Base-by-base conservation (phyloP, 305 asterid species). In the Fraxinus velutina region DNA sequence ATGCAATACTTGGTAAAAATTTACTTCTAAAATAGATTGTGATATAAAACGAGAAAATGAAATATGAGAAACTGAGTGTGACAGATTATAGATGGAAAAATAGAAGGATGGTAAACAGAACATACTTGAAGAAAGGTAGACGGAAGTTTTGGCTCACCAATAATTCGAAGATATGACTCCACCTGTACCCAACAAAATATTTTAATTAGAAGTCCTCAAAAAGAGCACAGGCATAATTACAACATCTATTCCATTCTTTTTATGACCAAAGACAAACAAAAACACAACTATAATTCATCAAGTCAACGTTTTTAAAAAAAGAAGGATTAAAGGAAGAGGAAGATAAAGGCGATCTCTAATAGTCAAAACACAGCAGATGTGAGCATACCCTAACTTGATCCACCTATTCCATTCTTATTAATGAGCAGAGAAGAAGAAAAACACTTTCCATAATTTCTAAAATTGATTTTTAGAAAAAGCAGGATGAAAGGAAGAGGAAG, bases 81-180 rank as follows among this genome's bases (percentile, higher is more conserved):
- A 70, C 9, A 13, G 39, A 70, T 30, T 24, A 70, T 7, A 12
- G 21, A 66, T 66, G 76, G 19, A 64, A 79, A 79, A 64, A 42
- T 39, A 73, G 75, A 73, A 66, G 73, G 75, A n/a, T 52, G 64
- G 64, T 55, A 75, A 39, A 75, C 75, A 50, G 73, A 70, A 79
- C 92, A 78, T 89, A 95, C 99, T 86, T 94, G 98, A 76, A 94
- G 97, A 90, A 96, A 94, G 52, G 96, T 91, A 77, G 99, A 96
- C 17, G 99, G 98, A 76, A 96, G 95, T 88, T 92, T 96, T n/a
- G 98, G 98, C 88, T 94, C 98, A 77, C 93, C 97, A 91, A 93
- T 88, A 84, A 96, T 92, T 75, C 80, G 89, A 86, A 96, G 89
- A 84, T 94, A 96, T 9, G 99, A 96, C 80, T 93, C 98, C 89